Percentiles rank a stretch among this genome's conserved stretches.
Evolutionary conservation across 371 early-diverging fungal species (phyloP).

Genomic region (Mortierella sp.): DNA sequence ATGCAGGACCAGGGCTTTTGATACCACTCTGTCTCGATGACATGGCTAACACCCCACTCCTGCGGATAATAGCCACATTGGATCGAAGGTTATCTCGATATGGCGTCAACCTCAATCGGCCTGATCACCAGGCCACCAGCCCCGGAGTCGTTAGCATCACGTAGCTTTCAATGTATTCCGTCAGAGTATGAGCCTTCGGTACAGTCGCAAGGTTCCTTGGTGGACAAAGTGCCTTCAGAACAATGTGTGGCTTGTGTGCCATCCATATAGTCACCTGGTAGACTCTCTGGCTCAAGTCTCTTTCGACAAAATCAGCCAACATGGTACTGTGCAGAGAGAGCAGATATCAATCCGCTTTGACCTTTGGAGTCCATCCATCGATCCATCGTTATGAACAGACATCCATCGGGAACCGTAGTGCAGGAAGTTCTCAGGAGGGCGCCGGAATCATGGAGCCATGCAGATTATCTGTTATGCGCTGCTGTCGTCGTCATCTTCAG

Average conservation of each 20-base stretch:
- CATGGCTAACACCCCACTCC: no score
- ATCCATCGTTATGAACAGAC: conserved; percentile 5
- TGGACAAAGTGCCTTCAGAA: no score
- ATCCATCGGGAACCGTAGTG: neutral
- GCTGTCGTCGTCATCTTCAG: no score
- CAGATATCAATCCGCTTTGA: neutral
- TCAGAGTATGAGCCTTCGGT: no score
- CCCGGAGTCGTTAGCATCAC: neutral
- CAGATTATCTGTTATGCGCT: no score
- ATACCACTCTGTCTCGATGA: no score
- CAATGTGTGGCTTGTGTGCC: neutral
- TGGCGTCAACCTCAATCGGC: conserved; percentile 40
- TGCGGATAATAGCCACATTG: conserved; percentile 28
- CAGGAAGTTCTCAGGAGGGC: no score
- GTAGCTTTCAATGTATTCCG: neutral
- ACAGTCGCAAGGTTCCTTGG: no score
- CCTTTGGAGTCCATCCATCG: conserved; percentile 7
- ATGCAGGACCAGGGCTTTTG: no score
- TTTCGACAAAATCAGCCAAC: conserved; percentile 23
- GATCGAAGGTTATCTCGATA: conserved; percentile 37
- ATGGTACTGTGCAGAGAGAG: conserved; percentile 16
- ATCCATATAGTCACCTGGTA: neutral
- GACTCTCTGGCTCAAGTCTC: conserved; percentile 8
- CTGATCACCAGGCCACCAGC: conserved; percentile 1
- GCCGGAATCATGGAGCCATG: neutral